These are phyloP conservation scores for Taphrina wiesneri DNA, from an alignment of 1,139 yeast genomes.

Conservation along the genomic window DNA sequence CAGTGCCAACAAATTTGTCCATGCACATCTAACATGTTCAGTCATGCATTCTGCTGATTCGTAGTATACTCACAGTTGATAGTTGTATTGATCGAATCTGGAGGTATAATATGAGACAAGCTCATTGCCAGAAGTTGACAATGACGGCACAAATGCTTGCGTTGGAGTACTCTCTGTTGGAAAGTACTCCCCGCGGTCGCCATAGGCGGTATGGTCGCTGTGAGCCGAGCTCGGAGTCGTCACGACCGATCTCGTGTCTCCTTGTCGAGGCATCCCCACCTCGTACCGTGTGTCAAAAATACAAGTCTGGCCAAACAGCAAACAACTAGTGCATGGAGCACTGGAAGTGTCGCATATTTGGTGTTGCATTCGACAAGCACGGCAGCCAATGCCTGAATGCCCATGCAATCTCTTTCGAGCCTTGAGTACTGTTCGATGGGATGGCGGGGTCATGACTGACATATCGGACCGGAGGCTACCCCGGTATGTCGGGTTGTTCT, in stretches of 20 bases:
- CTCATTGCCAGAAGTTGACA: conserved; percentile 9
- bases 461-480: background rate
- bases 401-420: background rate
- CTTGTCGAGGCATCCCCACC: background rate
- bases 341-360: background rate
- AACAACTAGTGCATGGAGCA: background rate
- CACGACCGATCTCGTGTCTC: background rate
- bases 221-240: conserved; percentile 1
- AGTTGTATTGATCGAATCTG: background rate
- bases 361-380: background rate
- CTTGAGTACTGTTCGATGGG: background rate
- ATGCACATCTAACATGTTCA: background rate
- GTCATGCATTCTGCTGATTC: too few relatives aligned
- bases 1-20: conserved; percentile 17
- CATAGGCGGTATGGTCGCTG: background rate
- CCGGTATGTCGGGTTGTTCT: background rate
- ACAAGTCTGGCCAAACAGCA: background rate
- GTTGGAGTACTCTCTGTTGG: background rate
- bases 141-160: background rate
- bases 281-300: background rate
- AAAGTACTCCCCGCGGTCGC: background rate
- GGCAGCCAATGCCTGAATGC: background rate
- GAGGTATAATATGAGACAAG: background rate
- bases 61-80: conserved; percentile 8
- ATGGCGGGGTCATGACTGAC: background rate